Evolutionary conservation across 495 filamentous ascomycete genomes (phyloP).

Genomic region (Penicillium parvum): DNA sequence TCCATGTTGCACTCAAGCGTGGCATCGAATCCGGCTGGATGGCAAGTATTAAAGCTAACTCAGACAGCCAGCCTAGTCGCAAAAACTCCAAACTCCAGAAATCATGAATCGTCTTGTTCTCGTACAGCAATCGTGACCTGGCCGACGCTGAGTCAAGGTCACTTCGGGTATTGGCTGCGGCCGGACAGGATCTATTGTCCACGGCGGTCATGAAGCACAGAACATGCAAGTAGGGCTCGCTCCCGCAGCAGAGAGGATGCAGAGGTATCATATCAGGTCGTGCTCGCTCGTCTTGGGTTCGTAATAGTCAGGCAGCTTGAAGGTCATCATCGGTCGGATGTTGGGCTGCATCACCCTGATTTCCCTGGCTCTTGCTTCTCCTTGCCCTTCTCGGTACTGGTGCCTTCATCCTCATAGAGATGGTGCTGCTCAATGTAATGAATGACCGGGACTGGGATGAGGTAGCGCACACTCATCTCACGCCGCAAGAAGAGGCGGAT

Average conservation of each 20-base stretch:
- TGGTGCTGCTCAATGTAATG: slow-evolving; percentile 73
- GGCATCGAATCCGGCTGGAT: background rate
- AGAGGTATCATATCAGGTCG: slow-evolving; percentile 27
- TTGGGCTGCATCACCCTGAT: slow-evolving; percentile 15
- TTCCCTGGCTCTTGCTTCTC: slow-evolving; percentile 17
- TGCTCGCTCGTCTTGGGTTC: slow-evolving; percentile 16
- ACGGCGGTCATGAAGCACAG: no score
- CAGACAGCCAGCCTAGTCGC: no score
- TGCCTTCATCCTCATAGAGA: slow-evolving; percentile 65
- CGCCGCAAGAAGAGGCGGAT: slow-evolving; percentile 77
- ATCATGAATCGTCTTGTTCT: slow-evolving; percentile 12
- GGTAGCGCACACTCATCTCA: slow-evolving; percentile 71
- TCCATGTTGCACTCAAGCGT: no score
- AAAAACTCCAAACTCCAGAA: slow-evolving; percentile 7
- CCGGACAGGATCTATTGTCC: no score
- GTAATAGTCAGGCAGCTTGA: slow-evolving; percentile 5
- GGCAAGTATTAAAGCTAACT: background rate
- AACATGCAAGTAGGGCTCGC: no score
- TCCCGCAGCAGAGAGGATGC: no score
- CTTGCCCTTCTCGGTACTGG: slow-evolving; percentile 40
- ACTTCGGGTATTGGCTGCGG: no score
- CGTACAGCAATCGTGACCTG: slow-evolving; percentile 5
- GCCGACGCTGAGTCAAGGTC: background rate
- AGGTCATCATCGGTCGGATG: background rate
- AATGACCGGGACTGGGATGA: slow-evolving; percentile 63